phyloP scores from a whole-genome alignment of 2,329 filamentous ascomycete species.

The Cadophora sp. region DNA sequence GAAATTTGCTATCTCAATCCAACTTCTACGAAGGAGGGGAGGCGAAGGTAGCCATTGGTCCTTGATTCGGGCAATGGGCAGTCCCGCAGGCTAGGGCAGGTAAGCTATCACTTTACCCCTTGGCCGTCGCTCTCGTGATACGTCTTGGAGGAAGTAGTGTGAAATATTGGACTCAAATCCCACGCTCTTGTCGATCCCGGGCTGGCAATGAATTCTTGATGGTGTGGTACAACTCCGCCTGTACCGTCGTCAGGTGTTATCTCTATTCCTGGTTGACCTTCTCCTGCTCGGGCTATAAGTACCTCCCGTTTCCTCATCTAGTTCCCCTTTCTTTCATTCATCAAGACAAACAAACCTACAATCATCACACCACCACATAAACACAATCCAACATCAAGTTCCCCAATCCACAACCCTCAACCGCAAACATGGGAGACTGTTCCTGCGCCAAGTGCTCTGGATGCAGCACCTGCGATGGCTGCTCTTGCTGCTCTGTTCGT shows the following conservation, averaged over 20 bases:
- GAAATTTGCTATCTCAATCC: not conserved
- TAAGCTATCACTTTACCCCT: not conserved
- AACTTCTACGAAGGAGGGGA: too few relatives aligned
- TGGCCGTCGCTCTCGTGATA: conserved; percentile 13
- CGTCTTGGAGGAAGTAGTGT: conserved; percentile 15
- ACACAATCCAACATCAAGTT: conserved; percentile 13
- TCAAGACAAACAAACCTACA: not conserved
- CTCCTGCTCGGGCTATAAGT: conserved; percentile 20
- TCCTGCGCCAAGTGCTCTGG: conserved; percentile 24
- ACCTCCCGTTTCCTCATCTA: not conserved
- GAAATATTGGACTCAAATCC: conserved; percentile 18
- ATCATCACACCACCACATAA: conserved; percentile 1
- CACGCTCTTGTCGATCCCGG: not conserved
- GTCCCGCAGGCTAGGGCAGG: not conserved
- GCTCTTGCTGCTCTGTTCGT: conserved; percentile 33
- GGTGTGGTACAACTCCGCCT: conserved; percentile 7
- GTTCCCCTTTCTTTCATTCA: not conserved
- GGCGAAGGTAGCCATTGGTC: not conserved
- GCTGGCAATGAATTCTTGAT: not conserved
- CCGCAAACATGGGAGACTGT: conserved; percentile 22
- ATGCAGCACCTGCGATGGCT: conserved; percentile 24
- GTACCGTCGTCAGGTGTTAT: conserved; percentile 2
- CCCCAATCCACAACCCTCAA: conserved; percentile 9
- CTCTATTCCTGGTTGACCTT: not conserved
- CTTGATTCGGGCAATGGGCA: not conserved